Percentiles rank a stretch among this genome's conserved stretches.
These are phyloP conservation scores for Fusarium liriodendri DNA, from an alignment of 2,329 filamentous ascomycete genomes.

Conservation along the genomic window DNA sequence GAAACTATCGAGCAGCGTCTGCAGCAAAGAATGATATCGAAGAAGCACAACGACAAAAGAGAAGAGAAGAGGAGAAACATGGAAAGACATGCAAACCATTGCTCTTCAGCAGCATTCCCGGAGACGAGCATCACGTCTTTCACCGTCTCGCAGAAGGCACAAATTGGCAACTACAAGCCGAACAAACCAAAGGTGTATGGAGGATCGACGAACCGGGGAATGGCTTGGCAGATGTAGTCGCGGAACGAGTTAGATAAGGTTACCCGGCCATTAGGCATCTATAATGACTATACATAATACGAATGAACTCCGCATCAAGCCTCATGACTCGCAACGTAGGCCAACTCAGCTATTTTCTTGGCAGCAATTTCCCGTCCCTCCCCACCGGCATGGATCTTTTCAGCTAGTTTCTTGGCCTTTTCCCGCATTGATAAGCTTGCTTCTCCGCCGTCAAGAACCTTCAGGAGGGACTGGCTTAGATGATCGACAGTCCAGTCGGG, in stretches of 20 bases:
- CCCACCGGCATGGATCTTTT: background rate
- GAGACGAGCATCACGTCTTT: conserved; percentile 18
- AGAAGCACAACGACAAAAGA: conserved; percentile 80
- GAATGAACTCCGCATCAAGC: background rate
- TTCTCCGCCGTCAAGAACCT: conserved; percentile 23
- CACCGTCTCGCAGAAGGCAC: conserved; percentile 19
- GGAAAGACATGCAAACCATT: conserved; percentile 38
- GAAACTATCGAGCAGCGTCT: conserved; percentile 79
- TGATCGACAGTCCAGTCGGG: conserved; percentile 45
- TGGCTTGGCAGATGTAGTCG: background rate
- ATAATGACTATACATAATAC: background rate
- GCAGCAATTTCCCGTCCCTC: conserved; percentile 22
- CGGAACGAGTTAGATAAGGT: background rate
- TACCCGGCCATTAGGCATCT: background rate
- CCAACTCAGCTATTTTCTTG: conserved; percentile 11
- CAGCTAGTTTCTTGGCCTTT: conserved; percentile 35
- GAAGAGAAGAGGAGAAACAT: conserved; percentile 71
- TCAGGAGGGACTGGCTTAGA: conserved; percentile 43
- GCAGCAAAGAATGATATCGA: conserved; percentile 84
- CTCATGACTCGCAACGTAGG: conserved; percentile 3
- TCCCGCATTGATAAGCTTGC: conserved; percentile 19
- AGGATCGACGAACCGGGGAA: conserved; percentile 17
- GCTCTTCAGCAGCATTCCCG: conserved; percentile 14
- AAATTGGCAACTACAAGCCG: conserved; percentile 17
- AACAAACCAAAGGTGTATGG: conserved; percentile 36